Evolutionary conservation across 106 monocot genomes (phyloP), one percentile per base, ranked within the genome.

Genomic region (Vanilla planifolia): DNA sequence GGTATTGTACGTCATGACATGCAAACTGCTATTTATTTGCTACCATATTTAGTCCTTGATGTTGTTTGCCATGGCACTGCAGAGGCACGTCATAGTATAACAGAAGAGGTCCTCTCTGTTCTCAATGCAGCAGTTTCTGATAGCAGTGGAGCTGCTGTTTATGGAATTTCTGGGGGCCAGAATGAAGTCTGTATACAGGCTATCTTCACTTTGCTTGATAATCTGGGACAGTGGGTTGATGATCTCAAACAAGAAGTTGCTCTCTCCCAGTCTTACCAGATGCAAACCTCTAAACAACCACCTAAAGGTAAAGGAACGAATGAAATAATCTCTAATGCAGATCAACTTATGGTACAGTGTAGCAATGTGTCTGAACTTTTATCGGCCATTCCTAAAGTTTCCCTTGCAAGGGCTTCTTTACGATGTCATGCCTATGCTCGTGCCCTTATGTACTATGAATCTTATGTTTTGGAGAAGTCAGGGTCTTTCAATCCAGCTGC

Each of bases 161-260:
- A 89, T 76, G 92, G 81, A 68, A 37, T 51, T 55, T 32, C 66
- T 26, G 77, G 69, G 9, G 75, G 85, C 1, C 94, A 89, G 71
- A 83, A 73, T 71, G 94, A 95, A 70, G 86, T 95, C 23, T 95
- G 96, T 47, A 75, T 98, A 36, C 96, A 98, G 68, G 91, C 82
- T 55, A 67, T 98, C 32, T 98, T 98, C 63, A 98, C 96, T 67
- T 67, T 98, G 45, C 85, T 98, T 52, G 96, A 98, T 76, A 98
- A 98, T 69, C 87, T 98, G 27, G 96, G 91, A 13, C 91, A 98
- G 59, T 98, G 96, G 96, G 88, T 88, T 51, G 96, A 98, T 77
- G 96, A 98, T 79, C 72, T 92, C 39, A 98, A 82, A 65, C 96
- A 98, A 67, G 82, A 91, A 73, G 77, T 85, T 69, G 84, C 79